Conservation (phyloP, 768 basidiomycete genomes). For the Lyophyllum atratum region DNA sequence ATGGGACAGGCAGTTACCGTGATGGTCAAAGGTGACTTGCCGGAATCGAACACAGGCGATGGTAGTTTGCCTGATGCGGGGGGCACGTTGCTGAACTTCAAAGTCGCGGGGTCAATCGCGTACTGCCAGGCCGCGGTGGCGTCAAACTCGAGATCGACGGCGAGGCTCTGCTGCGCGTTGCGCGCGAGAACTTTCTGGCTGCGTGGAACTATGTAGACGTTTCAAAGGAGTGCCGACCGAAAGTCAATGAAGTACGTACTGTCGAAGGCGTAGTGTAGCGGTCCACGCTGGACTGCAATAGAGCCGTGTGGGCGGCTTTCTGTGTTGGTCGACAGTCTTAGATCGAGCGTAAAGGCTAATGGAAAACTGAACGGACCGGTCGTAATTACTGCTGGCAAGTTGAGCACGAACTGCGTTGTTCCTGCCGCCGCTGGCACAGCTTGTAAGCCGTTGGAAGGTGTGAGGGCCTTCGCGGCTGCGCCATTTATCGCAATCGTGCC, state of each 20-base stretch:
- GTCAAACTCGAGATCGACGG: conserved; percentile 52
- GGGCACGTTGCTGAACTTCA: conserved; percentile 37
- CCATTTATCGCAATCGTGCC: conserved; percentile 47
- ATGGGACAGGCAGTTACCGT: conserved; percentile 52
- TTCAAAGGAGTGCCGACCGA: neutral
- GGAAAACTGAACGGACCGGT: conserved; percentile 31
- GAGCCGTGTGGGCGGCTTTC: conserved; percentile 53
- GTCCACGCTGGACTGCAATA: conserved; percentile 55
- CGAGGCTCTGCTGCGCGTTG: conserved; percentile 45
- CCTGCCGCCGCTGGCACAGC: conserved; percentile 40
- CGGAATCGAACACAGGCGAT: conserved; percentile 50
- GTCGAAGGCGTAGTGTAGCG: conserved; percentile 57
- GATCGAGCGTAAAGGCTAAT: neutral
- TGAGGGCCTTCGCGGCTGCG: conserved; percentile 33
- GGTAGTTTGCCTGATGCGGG: conserved; percentile 38
- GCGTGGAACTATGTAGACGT: conserved; percentile 26
- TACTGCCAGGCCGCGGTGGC: conserved; percentile 51
- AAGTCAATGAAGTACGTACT: conserved; percentile 29
- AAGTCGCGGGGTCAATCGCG: conserved; percentile 51
- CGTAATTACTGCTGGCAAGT: conserved; percentile 48
- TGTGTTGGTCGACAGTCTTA: conserved; percentile 16
- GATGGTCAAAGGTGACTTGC: conserved; percentile 47
- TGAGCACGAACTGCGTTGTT: conserved; percentile 43
- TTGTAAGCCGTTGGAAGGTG: conserved; percentile 46
- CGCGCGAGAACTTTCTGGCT: conserved; percentile 39